These are phyloP conservation scores for Pichia sp. DNA, from an alignment of 1,139 yeast genomes.

Conservation along the genomic window DNA sequence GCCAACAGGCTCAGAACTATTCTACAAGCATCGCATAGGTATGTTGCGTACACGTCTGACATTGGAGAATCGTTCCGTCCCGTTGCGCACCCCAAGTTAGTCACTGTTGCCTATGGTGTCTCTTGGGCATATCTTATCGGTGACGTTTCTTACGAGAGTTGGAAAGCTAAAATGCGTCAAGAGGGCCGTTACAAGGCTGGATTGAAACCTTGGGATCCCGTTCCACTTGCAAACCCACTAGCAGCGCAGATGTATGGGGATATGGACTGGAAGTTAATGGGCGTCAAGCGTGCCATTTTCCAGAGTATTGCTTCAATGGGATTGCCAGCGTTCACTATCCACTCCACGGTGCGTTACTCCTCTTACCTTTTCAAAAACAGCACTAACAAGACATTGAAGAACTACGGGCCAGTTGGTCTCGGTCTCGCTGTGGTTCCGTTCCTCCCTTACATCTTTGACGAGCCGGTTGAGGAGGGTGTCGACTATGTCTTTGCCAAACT, in stretches of 20 bases:
- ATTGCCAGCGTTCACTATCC: constrained; percentile 80
- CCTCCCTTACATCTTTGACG: constrained; percentile 73
- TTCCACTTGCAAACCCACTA: constrained; percentile 36
- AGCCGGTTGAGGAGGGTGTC: constrained; percentile 69
- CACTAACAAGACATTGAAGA: constrained; percentile 1
- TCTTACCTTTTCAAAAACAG: constrained; percentile 8
- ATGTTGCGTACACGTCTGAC: constrained; percentile 83
- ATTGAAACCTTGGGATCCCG: constrained; percentile 60
- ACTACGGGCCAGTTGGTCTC: constrained; percentile 61
- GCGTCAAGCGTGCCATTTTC: constrained; percentile 65
- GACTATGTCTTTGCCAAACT: constrained; percentile 49
- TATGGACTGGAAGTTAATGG: constrained; percentile 58
- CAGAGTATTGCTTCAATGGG: constrained; percentile 85
- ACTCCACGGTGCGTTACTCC: constrained; percentile 60
- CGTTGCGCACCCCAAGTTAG: constrained; percentile 64
- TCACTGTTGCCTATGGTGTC: constrained; percentile 60
- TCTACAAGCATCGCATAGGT: constrained; percentile 68
- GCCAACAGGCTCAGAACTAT: constrained; percentile 69
- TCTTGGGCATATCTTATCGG: constrained; percentile 75
- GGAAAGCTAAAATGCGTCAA: constrained; percentile 64
- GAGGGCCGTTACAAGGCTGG: constrained; percentile 62
- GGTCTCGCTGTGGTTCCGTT: constrained; percentile 76
- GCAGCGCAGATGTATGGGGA: constrained; percentile 36
- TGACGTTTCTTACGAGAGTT: constrained; percentile 70
- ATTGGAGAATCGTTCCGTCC: constrained; percentile 89